These are phyloP conservation scores for Naganishia friedmannii DNA, from an alignment of 768 basidiomycete genomes.

Conservation along the genomic window DNA sequence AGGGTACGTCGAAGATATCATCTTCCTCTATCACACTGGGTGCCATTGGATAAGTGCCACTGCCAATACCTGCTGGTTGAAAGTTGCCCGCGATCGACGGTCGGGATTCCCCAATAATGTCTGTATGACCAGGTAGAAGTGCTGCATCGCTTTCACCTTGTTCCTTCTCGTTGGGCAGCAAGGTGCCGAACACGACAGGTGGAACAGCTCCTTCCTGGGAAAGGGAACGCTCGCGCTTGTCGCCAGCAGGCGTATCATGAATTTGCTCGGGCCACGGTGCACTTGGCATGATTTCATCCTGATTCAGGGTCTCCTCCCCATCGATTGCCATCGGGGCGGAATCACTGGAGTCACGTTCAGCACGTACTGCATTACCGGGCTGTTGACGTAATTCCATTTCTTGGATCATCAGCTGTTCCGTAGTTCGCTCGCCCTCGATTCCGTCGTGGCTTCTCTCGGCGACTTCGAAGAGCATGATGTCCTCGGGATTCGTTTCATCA, in stretches of 20 bases:
- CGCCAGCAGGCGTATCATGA: neutral
- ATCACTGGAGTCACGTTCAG: neutral
- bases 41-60: neutral
- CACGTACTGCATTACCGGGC: slow-evolving; percentile 7
- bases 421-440: slow-evolving; percentile 5
- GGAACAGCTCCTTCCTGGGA: neutral
- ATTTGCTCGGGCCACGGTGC: neutral
- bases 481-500: slow-evolving; percentile 27
- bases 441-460: slow-evolving; percentile 1
- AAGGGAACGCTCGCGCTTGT: neutral
- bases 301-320: neutral
- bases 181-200: neutral
- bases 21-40: neutral
- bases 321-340: neutral
- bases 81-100: neutral
- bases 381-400: slow-evolving; percentile 19
- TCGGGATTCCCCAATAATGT: neutral
- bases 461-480: slow-evolving; percentile 6
- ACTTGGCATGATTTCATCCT: neutral
- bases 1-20: neutral
- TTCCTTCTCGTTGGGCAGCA: neutral
- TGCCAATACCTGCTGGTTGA: neutral
- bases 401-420: slow-evolving; percentile 9
- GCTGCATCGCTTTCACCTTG: neutral
- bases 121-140: neutral